phyloP scores from a whole-genome alignment of 2,329 filamentous ascomycete species.

The Ophiostoma tasmaniense region DNA sequence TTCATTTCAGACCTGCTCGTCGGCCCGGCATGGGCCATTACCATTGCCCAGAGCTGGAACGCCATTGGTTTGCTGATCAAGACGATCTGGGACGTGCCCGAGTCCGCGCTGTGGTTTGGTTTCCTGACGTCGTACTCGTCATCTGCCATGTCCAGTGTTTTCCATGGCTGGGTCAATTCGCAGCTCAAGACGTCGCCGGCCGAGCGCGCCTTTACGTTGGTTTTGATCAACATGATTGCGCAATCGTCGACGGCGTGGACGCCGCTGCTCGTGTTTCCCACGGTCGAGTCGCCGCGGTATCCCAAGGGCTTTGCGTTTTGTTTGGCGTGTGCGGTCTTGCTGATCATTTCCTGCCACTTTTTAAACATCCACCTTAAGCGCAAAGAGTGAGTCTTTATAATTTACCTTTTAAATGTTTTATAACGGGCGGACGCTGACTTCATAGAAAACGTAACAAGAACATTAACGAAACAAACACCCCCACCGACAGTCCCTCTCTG shows the following conservation, averaged over 20 bases:
- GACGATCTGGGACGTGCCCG: slow-evolving; percentile 47
- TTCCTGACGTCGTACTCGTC: slow-evolving; percentile 42
- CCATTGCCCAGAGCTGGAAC: slow-evolving; percentile 42
- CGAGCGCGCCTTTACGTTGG: slow-evolving; percentile 29
- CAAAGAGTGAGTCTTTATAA: not conserved
- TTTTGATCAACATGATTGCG: slow-evolving; percentile 43
- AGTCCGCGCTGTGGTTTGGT: slow-evolving; percentile 45
- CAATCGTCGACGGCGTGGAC: slow-evolving; percentile 51
- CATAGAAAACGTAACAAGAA: not conserved
- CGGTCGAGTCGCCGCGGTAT: slow-evolving; percentile 35
- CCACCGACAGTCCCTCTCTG: not conserved
- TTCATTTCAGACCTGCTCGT: slow-evolving; percentile 47
- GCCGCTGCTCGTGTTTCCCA: slow-evolving; percentile 41
- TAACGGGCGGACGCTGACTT: not conserved
- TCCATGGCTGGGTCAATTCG: slow-evolving; percentile 49
- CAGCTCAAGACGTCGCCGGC: slow-evolving; percentile 37
- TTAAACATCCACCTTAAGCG: not conserved
- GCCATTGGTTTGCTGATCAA: slow-evolving; percentile 45
- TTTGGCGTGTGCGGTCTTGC: not conserved
- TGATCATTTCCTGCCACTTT: not conserved
- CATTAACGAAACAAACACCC: not conserved
- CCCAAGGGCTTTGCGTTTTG: slow-evolving; percentile 31
- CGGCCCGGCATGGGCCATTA: slow-evolving; percentile 48
- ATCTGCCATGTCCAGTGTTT: slow-evolving; percentile 44
- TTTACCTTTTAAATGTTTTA: not conserved